These are phyloP conservation scores for Rachicladosporium sp. DNA, from an alignment of 2,329 filamentous ascomycete genomes.

Conservation along the genomic window DNA sequence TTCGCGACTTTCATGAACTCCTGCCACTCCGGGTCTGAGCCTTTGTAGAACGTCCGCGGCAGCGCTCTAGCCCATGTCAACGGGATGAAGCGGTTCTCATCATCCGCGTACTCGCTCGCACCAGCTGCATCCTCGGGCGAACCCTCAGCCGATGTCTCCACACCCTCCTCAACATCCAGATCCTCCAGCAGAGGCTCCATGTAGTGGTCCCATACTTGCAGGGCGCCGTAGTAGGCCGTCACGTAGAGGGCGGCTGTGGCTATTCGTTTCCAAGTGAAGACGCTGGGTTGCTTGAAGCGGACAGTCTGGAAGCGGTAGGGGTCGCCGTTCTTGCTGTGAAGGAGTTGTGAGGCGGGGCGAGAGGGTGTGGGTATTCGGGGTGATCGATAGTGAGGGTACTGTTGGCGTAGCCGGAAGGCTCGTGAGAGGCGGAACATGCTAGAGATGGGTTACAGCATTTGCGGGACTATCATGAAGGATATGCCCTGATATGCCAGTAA, in stretches of 20 bases:
- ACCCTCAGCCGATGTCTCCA: slow-evolving; percentile 14
- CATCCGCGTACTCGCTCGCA: slow-evolving; percentile 21
- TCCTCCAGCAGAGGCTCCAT: slow-evolving; percentile 20
- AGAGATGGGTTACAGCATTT: slow-evolving; percentile 1
- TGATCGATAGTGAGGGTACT: slow-evolving; percentile 1
- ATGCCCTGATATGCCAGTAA: not conserved
- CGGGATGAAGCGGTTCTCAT: slow-evolving; percentile 35
- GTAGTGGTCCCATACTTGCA: slow-evolving; percentile 13
- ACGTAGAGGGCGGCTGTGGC: slow-evolving; percentile 2
- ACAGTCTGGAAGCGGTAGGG: slow-evolving; percentile 2
- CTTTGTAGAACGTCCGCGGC: slow-evolving; percentile 33
- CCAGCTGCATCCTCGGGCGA: slow-evolving; percentile 22
- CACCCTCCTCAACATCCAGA: slow-evolving; percentile 13
- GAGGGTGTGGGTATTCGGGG: not conserved
- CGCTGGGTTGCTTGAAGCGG: slow-evolving; percentile 6
- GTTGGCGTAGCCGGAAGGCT: slow-evolving; percentile 4
- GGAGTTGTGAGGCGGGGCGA: no score
- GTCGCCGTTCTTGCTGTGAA: not conserved
- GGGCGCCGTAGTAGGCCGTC: slow-evolving; percentile 9
- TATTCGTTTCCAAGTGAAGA: slow-evolving; percentile 7
- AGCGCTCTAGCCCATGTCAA: slow-evolving; percentile 33
- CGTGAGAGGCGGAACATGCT: slow-evolving; percentile 5
- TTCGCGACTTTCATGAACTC: slow-evolving; percentile 34
- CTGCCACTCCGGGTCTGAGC: slow-evolving; percentile 43
- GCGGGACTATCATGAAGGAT: slow-evolving; percentile 1